Conservation (phyloP, 495 filamentous ascomycete genomes). For the Rhypophila decipiens region DNA sequence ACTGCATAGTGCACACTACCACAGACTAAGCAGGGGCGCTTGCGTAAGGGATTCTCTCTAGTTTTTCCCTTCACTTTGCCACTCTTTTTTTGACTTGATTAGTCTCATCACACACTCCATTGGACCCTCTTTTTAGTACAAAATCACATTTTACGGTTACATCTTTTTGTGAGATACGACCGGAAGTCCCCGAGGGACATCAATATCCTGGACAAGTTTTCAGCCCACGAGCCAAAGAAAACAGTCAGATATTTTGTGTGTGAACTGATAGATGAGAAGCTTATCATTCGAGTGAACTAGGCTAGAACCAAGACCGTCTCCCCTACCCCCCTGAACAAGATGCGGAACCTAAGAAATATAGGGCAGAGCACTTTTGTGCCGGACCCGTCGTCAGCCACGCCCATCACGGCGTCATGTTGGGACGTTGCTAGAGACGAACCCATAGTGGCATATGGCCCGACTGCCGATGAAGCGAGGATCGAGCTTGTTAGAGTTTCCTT, state of each 20-base stretch:
- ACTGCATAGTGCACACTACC: too few relatives aligned
- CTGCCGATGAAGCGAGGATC: constrained; percentile 52
- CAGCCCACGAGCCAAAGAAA: too few relatives aligned
- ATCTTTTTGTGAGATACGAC: too few relatives aligned
- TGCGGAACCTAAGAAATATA: constrained; percentile 77
- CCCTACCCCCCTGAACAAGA: too few relatives aligned
- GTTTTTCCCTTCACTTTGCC: neutral
- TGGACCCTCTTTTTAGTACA: too few relatives aligned
- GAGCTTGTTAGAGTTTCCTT: constrained; percentile 55
- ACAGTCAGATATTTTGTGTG: too few relatives aligned
- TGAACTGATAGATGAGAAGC: neutral
- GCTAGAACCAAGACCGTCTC: too few relatives aligned
- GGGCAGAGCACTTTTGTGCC: constrained; percentile 53
- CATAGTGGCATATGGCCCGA: constrained; percentile 71
- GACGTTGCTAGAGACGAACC: constrained; percentile 64
- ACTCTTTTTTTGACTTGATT: neutral
- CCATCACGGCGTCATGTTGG: constrained; percentile 72
- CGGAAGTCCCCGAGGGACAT: constrained; percentile 6
- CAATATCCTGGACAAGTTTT: too few relatives aligned
- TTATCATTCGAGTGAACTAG: too few relatives aligned
- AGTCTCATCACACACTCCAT: neutral
- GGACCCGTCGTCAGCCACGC: constrained; percentile 26
- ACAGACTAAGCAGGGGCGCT: neutral
- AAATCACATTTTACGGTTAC: constrained; percentile 1
- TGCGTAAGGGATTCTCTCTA: neutral